These are phyloP conservation scores for Phialocephala subalpina DNA, from an alignment of 2,329 filamentous ascomycete species.

Conservation along the genomic window DNA sequence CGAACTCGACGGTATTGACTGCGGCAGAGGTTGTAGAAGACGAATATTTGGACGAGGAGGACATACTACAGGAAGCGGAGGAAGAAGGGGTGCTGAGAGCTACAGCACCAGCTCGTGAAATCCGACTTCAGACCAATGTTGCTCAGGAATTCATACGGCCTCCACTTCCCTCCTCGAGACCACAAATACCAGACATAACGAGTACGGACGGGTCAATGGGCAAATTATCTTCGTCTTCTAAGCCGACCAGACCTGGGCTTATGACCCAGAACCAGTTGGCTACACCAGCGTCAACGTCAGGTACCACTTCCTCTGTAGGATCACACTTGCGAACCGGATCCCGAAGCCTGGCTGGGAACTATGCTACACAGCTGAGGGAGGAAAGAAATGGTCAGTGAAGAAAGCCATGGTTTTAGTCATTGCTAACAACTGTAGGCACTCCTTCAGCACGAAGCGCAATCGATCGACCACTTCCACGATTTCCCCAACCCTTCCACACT, in stretches of 20 bases:
- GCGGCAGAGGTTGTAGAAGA: slow-evolving; percentile 21
- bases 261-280: slow-evolving; percentile 42
- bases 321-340: slow-evolving; percentile 33
- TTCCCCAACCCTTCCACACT: slow-evolving; percentile 32
- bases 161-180: slow-evolving; percentile 32
- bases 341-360: slow-evolving; percentile 20
- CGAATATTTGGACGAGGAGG: slow-evolving; percentile 24
- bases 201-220: slow-evolving; percentile 39
- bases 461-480: slow-evolving; percentile 26
- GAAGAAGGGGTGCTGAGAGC: slow-evolving; percentile 4
- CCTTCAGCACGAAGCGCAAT: slow-evolving; percentile 31
- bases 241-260: slow-evolving; percentile 37
- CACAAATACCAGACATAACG: slow-evolving; percentile 22
- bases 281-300: slow-evolving; percentile 41
- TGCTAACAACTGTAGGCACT: slow-evolving; percentile 33
- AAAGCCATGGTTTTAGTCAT: background rate
- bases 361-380: slow-evolving; percentile 34
- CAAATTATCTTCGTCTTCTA: slow-evolving; percentile 40
- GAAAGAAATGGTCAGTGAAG: slow-evolving; percentile 29
- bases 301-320: slow-evolving; percentile 30
- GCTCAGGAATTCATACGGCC: slow-evolving; percentile 35
- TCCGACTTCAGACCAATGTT: slow-evolving; percentile 31
- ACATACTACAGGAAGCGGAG: slow-evolving; percentile 19
- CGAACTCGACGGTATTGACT: slow-evolving; percentile 17
- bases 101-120: slow-evolving; percentile 20